These are phyloP conservation scores for Gymnopus androsaceus DNA, from an alignment of 1,284 basidiomycete species.

Conservation along the genomic window DNA sequence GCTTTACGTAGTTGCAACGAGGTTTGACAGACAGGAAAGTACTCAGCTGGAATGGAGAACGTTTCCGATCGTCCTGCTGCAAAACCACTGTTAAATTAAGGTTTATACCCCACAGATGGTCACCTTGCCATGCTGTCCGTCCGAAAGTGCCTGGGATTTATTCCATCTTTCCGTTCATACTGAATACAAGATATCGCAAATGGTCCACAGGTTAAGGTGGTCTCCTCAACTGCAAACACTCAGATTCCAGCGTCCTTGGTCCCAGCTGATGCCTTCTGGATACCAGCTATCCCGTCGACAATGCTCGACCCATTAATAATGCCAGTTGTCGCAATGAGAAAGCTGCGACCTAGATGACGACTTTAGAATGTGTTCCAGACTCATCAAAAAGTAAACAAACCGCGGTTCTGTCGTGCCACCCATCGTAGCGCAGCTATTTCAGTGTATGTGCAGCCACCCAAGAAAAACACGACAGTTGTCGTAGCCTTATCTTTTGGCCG, in stretches of 20 bases:
- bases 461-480: conserved; percentile 94
- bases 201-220: conserved; percentile 11
- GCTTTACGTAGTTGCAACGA: background rate
- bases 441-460: conserved; percentile 98
- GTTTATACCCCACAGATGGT: background rate
- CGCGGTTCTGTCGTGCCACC: conserved; percentile 82
- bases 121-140: background rate
- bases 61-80: background rate
- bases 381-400: conserved; percentile 40
- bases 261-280: conserved; percentile 34
- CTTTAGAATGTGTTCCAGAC: background rate
- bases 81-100: background rate
- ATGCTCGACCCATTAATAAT: conserved; percentile 79
- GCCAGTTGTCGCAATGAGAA: conserved; percentile 87
- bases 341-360: conserved; percentile 64
- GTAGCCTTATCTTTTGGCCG: conserved; percentile 54
- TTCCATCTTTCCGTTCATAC: conserved; percentile 11
- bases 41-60: no score
- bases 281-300: conserved; percentile 66
- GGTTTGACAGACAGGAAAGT: background rate
- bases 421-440: conserved; percentile 94
- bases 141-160: conserved; percentile 34
- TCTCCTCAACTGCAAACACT: conserved; percentile 18
- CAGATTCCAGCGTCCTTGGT: conserved; percentile 36
- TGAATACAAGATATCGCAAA: conserved; percentile 15